phyloP scores from a whole-genome alignment of 1,139 yeast species.

The Kurtzmaniella natalensis region DNA sequence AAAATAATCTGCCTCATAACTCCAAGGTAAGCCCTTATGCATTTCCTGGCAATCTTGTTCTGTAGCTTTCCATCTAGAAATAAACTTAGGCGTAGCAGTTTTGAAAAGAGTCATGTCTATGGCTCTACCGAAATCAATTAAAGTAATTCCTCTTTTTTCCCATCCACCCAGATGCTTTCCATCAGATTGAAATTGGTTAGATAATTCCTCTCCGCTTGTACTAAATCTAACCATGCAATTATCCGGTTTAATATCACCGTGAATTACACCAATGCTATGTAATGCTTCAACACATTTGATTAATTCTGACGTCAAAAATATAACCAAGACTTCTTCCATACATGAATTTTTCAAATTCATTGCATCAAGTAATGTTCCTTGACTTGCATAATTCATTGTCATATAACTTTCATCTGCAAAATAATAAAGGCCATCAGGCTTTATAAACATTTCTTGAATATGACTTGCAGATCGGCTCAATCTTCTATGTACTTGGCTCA shows the following conservation, averaged over 20 bases:
- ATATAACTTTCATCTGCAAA: constrained; percentile 75
- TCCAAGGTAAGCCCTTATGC: constrained; percentile 63
- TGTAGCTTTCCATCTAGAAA: constrained; percentile 60
- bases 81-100: constrained; percentile 39
- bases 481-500: constrained; percentile 49
- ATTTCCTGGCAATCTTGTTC: constrained; percentile 77
- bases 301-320: constrained; percentile 62
- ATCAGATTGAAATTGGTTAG: constrained; percentile 18
- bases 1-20: constrained; percentile 78
- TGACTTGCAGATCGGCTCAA: constrained; percentile 14
- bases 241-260: constrained; percentile 85
- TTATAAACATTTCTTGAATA: constrained; percentile 34
- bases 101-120: constrained; percentile 60
- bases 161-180: constrained; percentile 32
- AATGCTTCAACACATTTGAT: constrained; percentile 56
- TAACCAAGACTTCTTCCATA: constrained; percentile 59
- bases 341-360: constrained; percentile 42
- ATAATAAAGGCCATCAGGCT: constrained; percentile 49
- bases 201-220: constrained; percentile 12
- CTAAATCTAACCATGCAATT: constrained; percentile 74
- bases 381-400: constrained; percentile 61
- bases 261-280: constrained; percentile 65
- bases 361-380: constrained; percentile 76
- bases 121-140: constrained; percentile 84
- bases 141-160: constrained; percentile 51